phyloP scores from a whole-genome alignment of 2,329 filamentous ascomycete species.

The Aspergillus intermedius region DNA sequence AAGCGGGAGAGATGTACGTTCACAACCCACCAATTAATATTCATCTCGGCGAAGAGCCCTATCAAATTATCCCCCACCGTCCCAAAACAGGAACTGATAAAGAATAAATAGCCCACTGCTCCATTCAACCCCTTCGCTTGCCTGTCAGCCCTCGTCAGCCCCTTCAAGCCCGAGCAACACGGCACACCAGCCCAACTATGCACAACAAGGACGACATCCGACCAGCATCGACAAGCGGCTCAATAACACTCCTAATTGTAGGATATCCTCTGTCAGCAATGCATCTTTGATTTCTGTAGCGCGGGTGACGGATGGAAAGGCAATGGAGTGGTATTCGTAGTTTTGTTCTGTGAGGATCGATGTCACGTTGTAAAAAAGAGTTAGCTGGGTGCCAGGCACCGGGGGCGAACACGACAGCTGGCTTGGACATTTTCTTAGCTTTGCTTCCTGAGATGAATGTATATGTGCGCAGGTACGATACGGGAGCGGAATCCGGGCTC shows the following conservation, averaged over 20 bases:
- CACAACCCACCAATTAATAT: not conserved
- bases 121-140: not conserved
- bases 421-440: not conserved
- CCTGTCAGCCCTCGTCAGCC: not conserved
- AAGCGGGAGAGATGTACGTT: not conserved
- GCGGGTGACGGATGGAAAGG: not conserved
- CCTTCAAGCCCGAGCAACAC: not conserved
- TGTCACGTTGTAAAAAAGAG: not conserved
- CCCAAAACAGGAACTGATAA: not conserved
- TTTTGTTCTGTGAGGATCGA: not conserved
- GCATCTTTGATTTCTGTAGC: not conserved
- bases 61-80: not conserved
- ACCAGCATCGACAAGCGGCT: not conserved
- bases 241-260: not conserved
- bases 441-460: not conserved
- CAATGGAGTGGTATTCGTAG: not conserved
- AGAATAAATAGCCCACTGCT: not conserved
- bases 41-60: not conserved
- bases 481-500: too few relatives aligned
- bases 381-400: not conserved
- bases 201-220: not conserved
- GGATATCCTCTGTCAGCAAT: not conserved
- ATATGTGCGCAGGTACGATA: not conserved
- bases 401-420: not conserved
- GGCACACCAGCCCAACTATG: not conserved